Evolutionary conservation across 352 stramenopile species (phyloP), one percentile per base, ranked within the genome.

Genomic region (Halophytophthora batemanensis): DNA sequence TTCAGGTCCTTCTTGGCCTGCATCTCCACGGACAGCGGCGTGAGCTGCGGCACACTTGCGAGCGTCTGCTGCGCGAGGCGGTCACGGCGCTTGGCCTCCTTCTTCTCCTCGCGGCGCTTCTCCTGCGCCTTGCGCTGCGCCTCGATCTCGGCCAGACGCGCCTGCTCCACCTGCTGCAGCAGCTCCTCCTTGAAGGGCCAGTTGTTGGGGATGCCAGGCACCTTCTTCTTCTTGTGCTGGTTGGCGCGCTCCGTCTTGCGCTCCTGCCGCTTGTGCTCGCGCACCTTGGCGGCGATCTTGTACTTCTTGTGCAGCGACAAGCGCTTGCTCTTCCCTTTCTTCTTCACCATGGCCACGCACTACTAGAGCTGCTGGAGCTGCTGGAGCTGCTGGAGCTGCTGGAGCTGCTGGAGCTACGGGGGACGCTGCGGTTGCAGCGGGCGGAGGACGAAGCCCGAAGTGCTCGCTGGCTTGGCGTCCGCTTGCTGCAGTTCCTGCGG

Each of bases 271-370:
- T 98, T 89, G 63, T 98, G 97, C 76, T 99, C 94, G 49, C 77
- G 75, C 67, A 93, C 82, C 64, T 93, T 95, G 56, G 82, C 83
- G 36, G 83, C 74, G 64, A 97, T 96, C 73, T 99, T 99, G 84
- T 99, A 99, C 77, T 99, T 99, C 83, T 99, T 97, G 76, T 99
- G 97, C 43, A 99, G 85, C 43, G 96, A 96, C 50, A 93, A 83
- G 40, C 97, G 84, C 71, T 98, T 98, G 22, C 90, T 98, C 76
- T 99, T 98, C 55, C 91, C 90, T 85, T 99, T 99, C 79, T 99
- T 99, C 75, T 99, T 98, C 25, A 99, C 96, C 97, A 99, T 99
- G 41, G 53, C 38, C 31, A 15, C 56, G 25, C 5, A 18, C 23
- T 31, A 38, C 5, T 12, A 6, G 35, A 39, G 12, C 35, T 31